Evolutionary conservation across 2,329 filamentous ascomycete species (phyloP).

Genomic region (Blumeriella jaapii): DNA sequence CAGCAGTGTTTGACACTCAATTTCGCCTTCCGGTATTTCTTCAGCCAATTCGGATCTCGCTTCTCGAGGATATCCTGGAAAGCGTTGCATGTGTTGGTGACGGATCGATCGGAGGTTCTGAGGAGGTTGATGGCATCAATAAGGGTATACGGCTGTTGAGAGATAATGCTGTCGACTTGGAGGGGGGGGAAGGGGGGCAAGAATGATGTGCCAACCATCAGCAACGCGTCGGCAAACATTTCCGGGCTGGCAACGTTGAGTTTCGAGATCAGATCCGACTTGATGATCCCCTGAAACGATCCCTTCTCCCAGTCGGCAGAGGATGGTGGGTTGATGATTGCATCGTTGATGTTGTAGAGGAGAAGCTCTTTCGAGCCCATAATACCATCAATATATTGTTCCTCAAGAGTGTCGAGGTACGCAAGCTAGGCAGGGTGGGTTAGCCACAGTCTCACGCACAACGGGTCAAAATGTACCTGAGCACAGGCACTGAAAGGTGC

Average conservation of each 20-base stretch:
- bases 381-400: constrained; percentile 60
- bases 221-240: constrained; percentile 70
- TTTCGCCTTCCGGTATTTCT: constrained; percentile 76
- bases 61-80: constrained; percentile 69
- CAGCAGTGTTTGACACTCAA: constrained; percentile 83
- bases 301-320: constrained; percentile 54
- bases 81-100: constrained; percentile 61
- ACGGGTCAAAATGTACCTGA: constrained; percentile 46
- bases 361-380: constrained; percentile 79
- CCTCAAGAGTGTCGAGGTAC: constrained; percentile 59
- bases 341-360: constrained; percentile 71
- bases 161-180: constrained; percentile 43
- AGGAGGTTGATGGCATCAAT: constrained; percentile 71
- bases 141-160: constrained; percentile 45
- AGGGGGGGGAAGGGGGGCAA: constrained; percentile 70
- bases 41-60: constrained; percentile 64
- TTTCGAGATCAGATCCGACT: constrained; percentile 57
- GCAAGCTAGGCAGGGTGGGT: constrained; percentile 45
- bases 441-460: constrained; percentile 7
- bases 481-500: constrained; percentile 81
- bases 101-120: constrained; percentile 55
- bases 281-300: constrained; percentile 50
- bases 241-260: constrained; percentile 50
- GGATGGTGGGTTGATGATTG: constrained; percentile 57
- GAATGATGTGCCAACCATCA: constrained; percentile 75